Evolutionary conservation across 129 eudicot species (phyloP).

Genomic region (Pseudognaphalium luteoalbum): DNA sequence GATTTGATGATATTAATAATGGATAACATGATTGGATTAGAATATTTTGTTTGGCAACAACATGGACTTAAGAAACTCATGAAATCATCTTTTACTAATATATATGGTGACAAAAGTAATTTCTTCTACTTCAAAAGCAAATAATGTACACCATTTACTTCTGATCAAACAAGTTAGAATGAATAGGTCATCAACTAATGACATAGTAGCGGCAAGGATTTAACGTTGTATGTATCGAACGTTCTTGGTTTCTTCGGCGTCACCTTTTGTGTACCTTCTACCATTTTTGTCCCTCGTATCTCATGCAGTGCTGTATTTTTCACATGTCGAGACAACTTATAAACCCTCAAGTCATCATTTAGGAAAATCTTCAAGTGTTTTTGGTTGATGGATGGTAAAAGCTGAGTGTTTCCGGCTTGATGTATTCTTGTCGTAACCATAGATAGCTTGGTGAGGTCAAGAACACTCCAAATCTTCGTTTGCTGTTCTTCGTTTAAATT

Average conservation of each 20-base stretch:
- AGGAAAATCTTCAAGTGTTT: conserved; percentile 2
- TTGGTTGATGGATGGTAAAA: conserved; percentile 27
- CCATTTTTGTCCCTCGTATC: background rate
- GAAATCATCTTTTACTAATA: too few species aligned
- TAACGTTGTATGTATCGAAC: conserved; percentile 18
- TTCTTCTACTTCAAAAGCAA: too few species aligned
- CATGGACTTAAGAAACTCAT: too few species aligned
- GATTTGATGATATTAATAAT: too few species aligned
- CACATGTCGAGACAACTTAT: background rate
- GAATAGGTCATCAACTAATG: conserved; percentile 5
- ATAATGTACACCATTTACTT: background rate
- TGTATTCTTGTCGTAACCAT: background rate
- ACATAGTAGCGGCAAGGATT: conserved; percentile 34
- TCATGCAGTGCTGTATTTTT: background rate
- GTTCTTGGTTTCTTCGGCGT: conserved; percentile 19
- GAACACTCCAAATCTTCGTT: conserved; percentile 32
- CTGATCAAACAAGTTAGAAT: background rate
- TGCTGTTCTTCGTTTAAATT: conserved; percentile 39
- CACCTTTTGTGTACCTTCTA: conserved; percentile 2
- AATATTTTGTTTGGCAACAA: too few species aligned
- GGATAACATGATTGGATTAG: too few species aligned
- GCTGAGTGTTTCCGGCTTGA: conserved; percentile 25
- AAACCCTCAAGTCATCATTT: background rate
- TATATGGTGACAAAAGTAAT: too few species aligned
- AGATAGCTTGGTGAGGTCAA: conserved; percentile 44